phyloP scores from a whole-genome alignment of 495 filamentous ascomycete genomes.

The Cryomyces antarcticus region DNA sequence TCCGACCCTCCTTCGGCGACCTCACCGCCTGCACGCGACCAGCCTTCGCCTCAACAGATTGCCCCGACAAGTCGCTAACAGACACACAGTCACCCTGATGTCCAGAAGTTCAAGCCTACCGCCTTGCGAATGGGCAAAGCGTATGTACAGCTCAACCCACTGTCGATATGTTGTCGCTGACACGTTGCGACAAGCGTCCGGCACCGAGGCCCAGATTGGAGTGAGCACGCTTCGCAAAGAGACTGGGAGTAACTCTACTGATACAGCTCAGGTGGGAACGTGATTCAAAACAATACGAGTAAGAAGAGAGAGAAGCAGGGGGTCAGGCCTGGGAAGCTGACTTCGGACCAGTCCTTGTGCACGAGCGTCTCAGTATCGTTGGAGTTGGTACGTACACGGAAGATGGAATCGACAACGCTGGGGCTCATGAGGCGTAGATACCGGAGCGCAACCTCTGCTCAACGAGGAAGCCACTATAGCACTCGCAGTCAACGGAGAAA shows the following conservation, averaged over 20 bases:
- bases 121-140: slow-evolving; percentile 90
- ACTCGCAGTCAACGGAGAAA: slow-evolving; percentile 96
- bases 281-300: slow-evolving; percentile 79
- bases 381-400: slow-evolving; percentile 56
- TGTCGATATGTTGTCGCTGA: neutral
- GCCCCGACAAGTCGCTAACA: slow-evolving; percentile 20
- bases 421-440: slow-evolving; percentile 36
- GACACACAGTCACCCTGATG: slow-evolving; percentile 62
- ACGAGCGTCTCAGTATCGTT: slow-evolving; percentile 94
- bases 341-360: slow-evolving; percentile 58
- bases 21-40: neutral
- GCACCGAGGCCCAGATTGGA: slow-evolving; percentile 97
- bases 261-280: slow-evolving; percentile 52
- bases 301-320: slow-evolving; percentile 14
- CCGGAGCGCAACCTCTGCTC: slow-evolving; percentile 83
- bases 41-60: slow-evolving; percentile 2
- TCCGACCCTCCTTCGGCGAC: neutral
- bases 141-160: slow-evolving; percentile 30
- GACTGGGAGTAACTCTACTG: neutral
- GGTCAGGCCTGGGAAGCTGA: slow-evolving; percentile 7
- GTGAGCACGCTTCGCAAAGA: slow-evolving; percentile 30
- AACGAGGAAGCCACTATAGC: slow-evolving; percentile 75
- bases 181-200: slow-evolving; percentile 42
- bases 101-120: slow-evolving; percentile 88
- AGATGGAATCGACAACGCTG: neutral